Base-by-base conservation (phyloP, 768 basidiomycete species). In the Termitomyces sp. region DNA sequence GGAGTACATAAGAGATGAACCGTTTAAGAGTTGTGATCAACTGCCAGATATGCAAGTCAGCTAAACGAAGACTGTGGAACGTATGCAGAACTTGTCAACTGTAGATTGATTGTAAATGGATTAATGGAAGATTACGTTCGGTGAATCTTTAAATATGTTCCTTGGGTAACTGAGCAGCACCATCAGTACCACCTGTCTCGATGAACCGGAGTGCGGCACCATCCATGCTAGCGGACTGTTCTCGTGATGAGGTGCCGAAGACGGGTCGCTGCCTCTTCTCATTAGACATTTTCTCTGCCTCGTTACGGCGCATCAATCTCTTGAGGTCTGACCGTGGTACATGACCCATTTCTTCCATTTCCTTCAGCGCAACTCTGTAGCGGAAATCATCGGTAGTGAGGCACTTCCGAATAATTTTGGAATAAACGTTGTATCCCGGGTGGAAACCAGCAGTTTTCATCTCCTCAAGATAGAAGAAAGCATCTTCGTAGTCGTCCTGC, bases 381-480 rank as follows among this genome's bases (percentile, higher is more conserved):
- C 93, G 82, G 16, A 76, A 63, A 67, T 95, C 93, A 59, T 75
- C 75, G 20, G 70, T 69, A 18, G 65, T 60, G 14, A 83, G 67
- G 63, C 89, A 92, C 63, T 78, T 85, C 47, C 75, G 73, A 44
- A 86, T 71, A 57, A 94, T 72, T 1, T 74, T 73, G 35, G 80
- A 77, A 70, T 94, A 94, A 32, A 87, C 70, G 1, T 65, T 64
- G 26, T 64, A 64, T 10, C 80, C 68, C 0, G 92, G 90, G n/a
- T 74, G 64, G 64, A 83, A 74, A 9, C 75, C 75, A 36, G 78
- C 79, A 0, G 76, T 71, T 69, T 94, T 94, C 88, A 92, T 91
- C 74, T 90, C 88, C 68, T 94, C 92, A 33, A 96, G 78, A 70
- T 91, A 93, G 66, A 85, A 86, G 73, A 94, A 94, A 0, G 92